These are phyloP conservation scores for Cordyceps javanica DNA, from an alignment of 2,329 filamentous ascomycete genomes.

Conservation along the genomic window DNA sequence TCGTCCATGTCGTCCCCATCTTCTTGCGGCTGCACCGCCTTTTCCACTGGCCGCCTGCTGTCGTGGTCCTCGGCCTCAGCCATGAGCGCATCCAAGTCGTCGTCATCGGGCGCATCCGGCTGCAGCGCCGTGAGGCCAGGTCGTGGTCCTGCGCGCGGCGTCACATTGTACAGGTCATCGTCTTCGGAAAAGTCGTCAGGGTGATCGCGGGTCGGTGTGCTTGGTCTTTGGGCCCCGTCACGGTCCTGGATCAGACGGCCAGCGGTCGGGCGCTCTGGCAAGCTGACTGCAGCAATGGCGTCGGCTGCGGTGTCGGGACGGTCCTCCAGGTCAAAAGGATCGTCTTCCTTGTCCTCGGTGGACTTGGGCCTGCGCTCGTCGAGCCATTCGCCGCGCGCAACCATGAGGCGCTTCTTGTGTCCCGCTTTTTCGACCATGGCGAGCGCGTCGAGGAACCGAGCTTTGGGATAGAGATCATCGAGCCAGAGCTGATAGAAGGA, in stretches of 20 bases:
- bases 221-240: constrained; percentile 17
- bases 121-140: constrained; percentile 17
- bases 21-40: constrained; percentile 14
- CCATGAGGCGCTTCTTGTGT: constrained; percentile 72
- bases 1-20: constrained; percentile 48
- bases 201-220: constrained; percentile 23
- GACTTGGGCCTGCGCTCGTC: constrained; percentile 60
- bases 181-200: constrained; percentile 34
- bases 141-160: constrained; percentile 30
- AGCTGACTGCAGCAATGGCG: constrained; percentile 13
- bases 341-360: constrained; percentile 26
- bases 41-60: constrained; percentile 7
- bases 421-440: constrained; percentile 89
- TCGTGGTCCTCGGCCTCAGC: constrained; percentile 36
- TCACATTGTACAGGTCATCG: constrained; percentile 51
- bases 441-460: constrained; percentile 85
- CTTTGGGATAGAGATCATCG: constrained; percentile 90
- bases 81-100: constrained; percentile 50
- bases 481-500: constrained; percentile 96
- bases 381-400: constrained; percentile 76
- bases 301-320: background rate
- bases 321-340: constrained; percentile 9
- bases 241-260: constrained; percentile 6
- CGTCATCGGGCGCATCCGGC: constrained; percentile 33
- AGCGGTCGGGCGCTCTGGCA: constrained; percentile 20